Evolutionary conservation across 148 eudicot genomes (phyloP).

Genomic region (Gaultheria prostrata): DNA sequence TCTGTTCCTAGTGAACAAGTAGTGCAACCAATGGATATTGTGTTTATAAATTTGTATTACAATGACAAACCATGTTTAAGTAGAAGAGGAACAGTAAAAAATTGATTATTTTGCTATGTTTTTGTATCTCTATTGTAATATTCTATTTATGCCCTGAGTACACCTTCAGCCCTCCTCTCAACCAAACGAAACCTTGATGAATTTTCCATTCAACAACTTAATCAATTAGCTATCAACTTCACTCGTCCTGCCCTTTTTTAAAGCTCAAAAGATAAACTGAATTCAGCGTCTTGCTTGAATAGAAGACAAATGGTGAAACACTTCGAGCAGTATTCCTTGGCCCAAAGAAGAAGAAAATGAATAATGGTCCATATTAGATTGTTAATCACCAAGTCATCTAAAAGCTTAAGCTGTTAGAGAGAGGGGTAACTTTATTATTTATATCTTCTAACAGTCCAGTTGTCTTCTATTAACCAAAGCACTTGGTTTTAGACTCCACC

Average conservation of each 20-base stretch:
- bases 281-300: not conserved
- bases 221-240: not conserved
- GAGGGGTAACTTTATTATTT: no score
- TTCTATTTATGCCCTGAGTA: not conserved
- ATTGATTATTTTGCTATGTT: not conserved
- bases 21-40: not conserved
- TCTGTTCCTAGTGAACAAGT: not conserved
- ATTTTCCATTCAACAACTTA: not conserved
- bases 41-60: not conserved
- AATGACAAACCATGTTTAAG: not conserved
- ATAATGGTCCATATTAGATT: no score
- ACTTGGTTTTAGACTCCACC: not conserved
- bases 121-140: not conserved
- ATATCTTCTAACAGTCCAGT: no score
- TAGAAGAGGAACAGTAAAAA: not conserved
- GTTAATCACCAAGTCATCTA: no score
- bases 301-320: slow-evolving; percentile 3
- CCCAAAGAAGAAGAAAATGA: not conserved
- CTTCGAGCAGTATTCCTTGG: not conserved
- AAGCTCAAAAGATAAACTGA: not conserved
- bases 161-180: not conserved
- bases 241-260: not conserved
- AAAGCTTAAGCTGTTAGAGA: no score
- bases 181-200: not conserved
- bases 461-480: not conserved